Conservation (phyloP, 495 filamentous ascomycete genomes). For the Hyphodiscus hymeniophilus region DNA sequence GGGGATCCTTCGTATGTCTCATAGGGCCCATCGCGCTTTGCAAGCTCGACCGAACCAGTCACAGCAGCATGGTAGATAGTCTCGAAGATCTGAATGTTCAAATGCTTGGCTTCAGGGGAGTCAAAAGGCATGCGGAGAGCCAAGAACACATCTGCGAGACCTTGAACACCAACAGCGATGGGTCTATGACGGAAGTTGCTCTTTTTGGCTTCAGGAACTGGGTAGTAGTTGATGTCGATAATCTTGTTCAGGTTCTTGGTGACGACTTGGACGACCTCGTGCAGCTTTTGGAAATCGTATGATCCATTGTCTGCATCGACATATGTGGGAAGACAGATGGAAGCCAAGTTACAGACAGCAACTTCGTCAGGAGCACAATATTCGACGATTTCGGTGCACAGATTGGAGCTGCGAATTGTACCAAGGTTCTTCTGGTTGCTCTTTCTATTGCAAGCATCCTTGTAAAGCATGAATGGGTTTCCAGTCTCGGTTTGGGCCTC, state of each 20-base stretch:
- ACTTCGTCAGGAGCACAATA: slow-evolving; percentile 97
- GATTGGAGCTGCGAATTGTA: slow-evolving; percentile 94
- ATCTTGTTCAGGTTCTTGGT: slow-evolving; percentile 94
- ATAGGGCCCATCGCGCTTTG: slow-evolving; percentile 76
- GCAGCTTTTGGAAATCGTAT: slow-evolving; percentile 93
- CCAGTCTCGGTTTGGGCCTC: slow-evolving; percentile 98
- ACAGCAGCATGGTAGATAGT: slow-evolving; percentile 97
- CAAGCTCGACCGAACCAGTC: slow-evolving; percentile 78
- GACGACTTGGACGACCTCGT: slow-evolving; percentile 84
- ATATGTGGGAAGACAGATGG: slow-evolving; percentile 80
- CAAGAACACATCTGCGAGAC: slow-evolving; percentile 97
- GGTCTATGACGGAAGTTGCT: slow-evolving; percentile 95
- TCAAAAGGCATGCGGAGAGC: slow-evolving; percentile 96
- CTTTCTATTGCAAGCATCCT: slow-evolving; percentile 95
- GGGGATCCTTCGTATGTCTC: slow-evolving; percentile 88
- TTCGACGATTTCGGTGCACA: slow-evolving; percentile 97
- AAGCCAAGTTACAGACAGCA: slow-evolving; percentile 96
- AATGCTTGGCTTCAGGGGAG: slow-evolving; percentile 80
- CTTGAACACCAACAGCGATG: slow-evolving; percentile 93
- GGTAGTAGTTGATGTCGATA: slow-evolving; percentile 96
- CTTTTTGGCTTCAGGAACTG: slow-evolving; percentile 81
- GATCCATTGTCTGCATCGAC: slow-evolving; percentile 72
- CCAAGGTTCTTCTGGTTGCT: slow-evolving; percentile 99
- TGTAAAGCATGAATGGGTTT: slow-evolving; percentile 99
- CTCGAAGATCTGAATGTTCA: slow-evolving; percentile 99